Percentiles rank a stretch among this genome's conserved stretches.
Evolutionary conservation across 1,284 basidiomycete species (phyloP).

Genomic region (Melampsora larici-populina): DNA sequence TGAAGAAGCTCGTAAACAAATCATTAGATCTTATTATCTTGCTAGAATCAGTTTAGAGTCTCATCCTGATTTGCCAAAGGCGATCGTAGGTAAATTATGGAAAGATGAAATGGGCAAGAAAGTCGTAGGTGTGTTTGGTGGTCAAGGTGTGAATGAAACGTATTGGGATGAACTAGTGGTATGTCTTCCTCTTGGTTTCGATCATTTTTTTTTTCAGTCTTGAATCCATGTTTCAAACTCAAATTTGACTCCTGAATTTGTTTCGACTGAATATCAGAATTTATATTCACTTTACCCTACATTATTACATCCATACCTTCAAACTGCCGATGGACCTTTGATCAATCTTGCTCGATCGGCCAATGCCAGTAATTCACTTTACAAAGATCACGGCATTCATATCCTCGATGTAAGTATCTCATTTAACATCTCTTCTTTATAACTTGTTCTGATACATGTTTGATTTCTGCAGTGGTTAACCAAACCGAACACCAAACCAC

Average conservation of each 20-base stretch:
- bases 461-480: conserved; percentile 77
- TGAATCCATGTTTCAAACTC: background rate
- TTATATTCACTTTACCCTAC: conserved; percentile 55
- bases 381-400: conserved; percentile 67
- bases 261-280: conserved; percentile 58
- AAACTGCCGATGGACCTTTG: conserved; percentile 68
- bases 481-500: conserved; percentile 67
- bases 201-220: background rate
- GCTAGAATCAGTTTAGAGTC: conserved; percentile 67
- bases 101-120: conserved; percentile 62
- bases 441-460: conserved; percentile 75
- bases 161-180: conserved; percentile 46
- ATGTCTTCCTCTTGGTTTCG: background rate
- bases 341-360: conserved; percentile 51
- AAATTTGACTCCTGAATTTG: too few relatives aligned
- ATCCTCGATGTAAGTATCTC: conserved; percentile 61
- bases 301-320: conserved; percentile 74
- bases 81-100: conserved; percentile 69
- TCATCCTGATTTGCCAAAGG: conserved; percentile 66
- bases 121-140: conserved; percentile 89
- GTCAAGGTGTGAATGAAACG: conserved; percentile 93
- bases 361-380: conserved; percentile 65
- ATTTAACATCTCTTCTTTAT: conserved; percentile 57
- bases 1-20: conserved; percentile 64
- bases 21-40: conserved; percentile 76